A percentile compares a stretch with the other conserved stretches of the same genome.
Conservation (phyloP, 2,329 filamentous ascomycete genomes). For the Myriosclerotinia curreyana region DNA sequence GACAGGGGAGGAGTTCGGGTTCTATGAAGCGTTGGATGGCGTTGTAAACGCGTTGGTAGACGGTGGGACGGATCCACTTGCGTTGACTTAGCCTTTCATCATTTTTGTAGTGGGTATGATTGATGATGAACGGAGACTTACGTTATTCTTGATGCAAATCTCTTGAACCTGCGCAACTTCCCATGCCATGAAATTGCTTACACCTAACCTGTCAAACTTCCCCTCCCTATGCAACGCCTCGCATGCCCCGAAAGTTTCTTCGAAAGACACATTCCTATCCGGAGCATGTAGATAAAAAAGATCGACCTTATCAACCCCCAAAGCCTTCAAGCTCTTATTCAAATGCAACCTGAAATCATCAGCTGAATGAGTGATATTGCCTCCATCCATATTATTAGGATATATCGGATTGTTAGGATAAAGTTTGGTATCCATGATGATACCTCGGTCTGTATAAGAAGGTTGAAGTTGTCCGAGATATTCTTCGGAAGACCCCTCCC, state of each 20-base stretch:
- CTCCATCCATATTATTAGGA: slow-evolving; percentile 19
- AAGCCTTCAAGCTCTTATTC: slow-evolving; percentile 50
- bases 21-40: slow-evolving; percentile 51
- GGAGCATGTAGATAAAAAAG: slow-evolving; percentile 37
- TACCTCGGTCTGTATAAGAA: slow-evolving; percentile 58
- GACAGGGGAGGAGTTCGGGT: slow-evolving; percentile 56
- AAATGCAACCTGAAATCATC: slow-evolving; percentile 50
- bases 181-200: slow-evolving; percentile 57
- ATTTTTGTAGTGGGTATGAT: no score
- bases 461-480: slow-evolving; percentile 53
- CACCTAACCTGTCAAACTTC: slow-evolving; percentile 47
- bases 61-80: slow-evolving; percentile 37
- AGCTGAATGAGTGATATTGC: slow-evolving; percentile 45
- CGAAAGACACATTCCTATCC: slow-evolving; percentile 35
- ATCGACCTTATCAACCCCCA: slow-evolving; percentile 48
- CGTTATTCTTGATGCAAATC: slow-evolving; percentile 38
- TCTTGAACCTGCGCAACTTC: slow-evolving; percentile 36
- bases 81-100: background rate
- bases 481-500: slow-evolving; percentile 61
- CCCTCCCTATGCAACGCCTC: slow-evolving; percentile 40
- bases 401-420: slow-evolving; percentile 28
- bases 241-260: slow-evolving; percentile 36
- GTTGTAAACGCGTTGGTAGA: slow-evolving; percentile 41
- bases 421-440: slow-evolving; percentile 61
- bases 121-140: background rate